phyloP scores from a whole-genome alignment of 2,329 filamentous ascomycete species.

The Xylariaceae sp. region DNA sequence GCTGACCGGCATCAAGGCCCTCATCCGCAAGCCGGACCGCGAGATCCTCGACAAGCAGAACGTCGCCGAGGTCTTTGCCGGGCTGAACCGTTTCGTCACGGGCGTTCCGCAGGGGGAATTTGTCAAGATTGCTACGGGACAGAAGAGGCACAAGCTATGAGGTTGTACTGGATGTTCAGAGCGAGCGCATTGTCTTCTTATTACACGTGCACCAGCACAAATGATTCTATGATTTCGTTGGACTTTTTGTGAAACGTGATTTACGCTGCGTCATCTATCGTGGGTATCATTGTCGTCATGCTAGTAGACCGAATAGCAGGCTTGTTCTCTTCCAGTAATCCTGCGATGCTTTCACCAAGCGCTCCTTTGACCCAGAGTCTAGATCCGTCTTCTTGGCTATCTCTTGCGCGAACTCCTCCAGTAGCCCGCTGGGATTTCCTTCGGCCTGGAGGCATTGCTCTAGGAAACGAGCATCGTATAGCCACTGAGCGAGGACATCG shows the following conservation, averaged over 20 bases:
- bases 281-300: slow-evolving; percentile 27
- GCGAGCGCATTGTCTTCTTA: no score
- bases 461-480: slow-evolving; percentile 56
- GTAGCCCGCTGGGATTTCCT: slow-evolving; percentile 19
- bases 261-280: no score
- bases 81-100: slow-evolving; percentile 72
- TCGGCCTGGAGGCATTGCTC: slow-evolving; percentile 37
- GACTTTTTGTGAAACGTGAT: neutral
- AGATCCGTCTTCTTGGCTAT: slow-evolving; percentile 43
- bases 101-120: slow-evolving; percentile 90
- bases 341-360: slow-evolving; percentile 58
- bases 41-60: slow-evolving; percentile 73
- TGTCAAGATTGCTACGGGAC: slow-evolving; percentile 72
- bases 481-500: slow-evolving; percentile 55
- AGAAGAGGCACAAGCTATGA: slow-evolving; percentile 88
- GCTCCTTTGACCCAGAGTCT: slow-evolving; percentile 44
- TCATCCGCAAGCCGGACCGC: slow-evolving; percentile 71
- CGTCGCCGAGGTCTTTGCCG: slow-evolving; percentile 79
- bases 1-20: slow-evolving; percentile 76
- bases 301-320: slow-evolving; percentile 75
- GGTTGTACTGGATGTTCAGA: neutral
- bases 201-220: no score
- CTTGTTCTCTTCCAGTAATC: slow-evolving; percentile 83
- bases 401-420: slow-evolving; percentile 42
- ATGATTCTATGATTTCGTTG: neutral